phyloP scores from a whole-genome alignment of 1,139 yeast species.

The Scheffersomyces lignicola region DNA sequence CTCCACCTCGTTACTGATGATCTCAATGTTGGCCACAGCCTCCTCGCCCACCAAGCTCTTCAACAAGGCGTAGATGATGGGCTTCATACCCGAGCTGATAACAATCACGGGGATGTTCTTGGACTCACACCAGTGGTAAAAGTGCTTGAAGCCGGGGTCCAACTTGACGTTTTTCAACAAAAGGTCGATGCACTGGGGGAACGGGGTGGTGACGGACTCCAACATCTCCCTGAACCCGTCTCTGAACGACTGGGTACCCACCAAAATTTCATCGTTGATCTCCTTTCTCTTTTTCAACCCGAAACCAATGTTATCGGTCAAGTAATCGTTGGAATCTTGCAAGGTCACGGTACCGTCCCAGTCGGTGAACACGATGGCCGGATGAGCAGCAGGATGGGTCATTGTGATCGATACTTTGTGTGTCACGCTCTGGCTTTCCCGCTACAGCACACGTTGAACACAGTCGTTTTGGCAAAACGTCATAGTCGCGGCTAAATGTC shows the following conservation, averaged over 20 bases:
- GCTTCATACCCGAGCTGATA: slow-evolving; percentile 90
- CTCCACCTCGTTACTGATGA: slow-evolving; percentile 77
- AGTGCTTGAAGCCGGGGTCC: slow-evolving; percentile 87
- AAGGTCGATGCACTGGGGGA: slow-evolving; percentile 76
- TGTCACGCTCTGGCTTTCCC: too few species aligned
- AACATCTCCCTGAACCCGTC: slow-evolving; percentile 87
- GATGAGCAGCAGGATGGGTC: slow-evolving; percentile 18
- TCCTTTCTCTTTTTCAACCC: slow-evolving; percentile 68
- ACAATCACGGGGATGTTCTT: slow-evolving; percentile 76
- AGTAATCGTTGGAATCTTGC: slow-evolving; percentile 84
- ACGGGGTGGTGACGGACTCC: slow-evolving; percentile 71
- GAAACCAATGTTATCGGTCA: slow-evolving; percentile 87
- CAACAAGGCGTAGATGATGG: slow-evolving; percentile 78
- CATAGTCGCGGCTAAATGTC: too few species aligned
- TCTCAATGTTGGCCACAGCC: slow-evolving; percentile 71
- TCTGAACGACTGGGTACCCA: slow-evolving; percentile 68
- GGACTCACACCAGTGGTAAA: slow-evolving; percentile 75
- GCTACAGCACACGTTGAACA: too few species aligned
- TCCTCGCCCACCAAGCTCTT: slow-evolving; percentile 73
- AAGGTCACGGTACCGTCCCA: slow-evolving; percentile 97
- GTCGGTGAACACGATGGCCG: slow-evolving; percentile 89
- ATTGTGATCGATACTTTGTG: slow-evolving; percentile 5
- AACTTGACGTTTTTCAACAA: slow-evolving; percentile 62
- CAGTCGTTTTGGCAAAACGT: too few species aligned
- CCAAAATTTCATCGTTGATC: slow-evolving; percentile 71